Conservation (phyloP, 164 flowering plant species). For the Vitis vinifera region ASM3070453v1 NC_081809.1:2718001-2718500, state of each 20-base stretch:
- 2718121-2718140: too few relatives aligned
- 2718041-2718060: slow-evolving; percentile 44
- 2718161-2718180: background rate
- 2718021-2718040: slow-evolving; percentile 61
- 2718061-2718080: background rate
- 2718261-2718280: slow-evolving; percentile 49
- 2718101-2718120: background rate
- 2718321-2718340: slow-evolving; percentile 91
- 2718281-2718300: slow-evolving; percentile 76
- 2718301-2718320: slow-evolving; percentile 95
- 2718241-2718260: background rate
- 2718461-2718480: slow-evolving; percentile 69
- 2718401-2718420: background rate
- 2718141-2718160: too few relatives aligned
- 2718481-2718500: slow-evolving; percentile 55
- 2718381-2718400: background rate
- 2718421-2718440: background rate
- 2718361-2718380: slow-evolving; percentile 81
- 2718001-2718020: slow-evolving; percentile 67
- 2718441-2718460: slow-evolving; percentile 1
- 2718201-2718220: background rate
- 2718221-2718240: background rate
- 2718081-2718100: background rate
- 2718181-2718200: background rate
- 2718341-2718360: slow-evolving; percentile 85